Evolutionary conservation across 2,329 filamentous ascomycete species (phyloP).

Genomic region (Knufia petricola): DNA sequence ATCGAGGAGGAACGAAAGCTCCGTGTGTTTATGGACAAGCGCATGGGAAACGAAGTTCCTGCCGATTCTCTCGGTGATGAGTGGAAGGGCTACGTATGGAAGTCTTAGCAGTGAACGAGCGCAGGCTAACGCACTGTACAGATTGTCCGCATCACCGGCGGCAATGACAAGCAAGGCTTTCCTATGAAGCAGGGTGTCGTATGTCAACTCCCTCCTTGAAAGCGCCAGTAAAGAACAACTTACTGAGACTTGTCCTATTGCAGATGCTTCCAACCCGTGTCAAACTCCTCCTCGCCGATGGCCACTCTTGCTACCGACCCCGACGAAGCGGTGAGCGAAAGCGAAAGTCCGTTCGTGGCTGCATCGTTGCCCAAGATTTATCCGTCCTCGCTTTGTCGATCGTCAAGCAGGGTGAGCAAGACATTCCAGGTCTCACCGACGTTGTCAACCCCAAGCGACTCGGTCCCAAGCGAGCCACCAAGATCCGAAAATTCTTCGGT

Average conservation of each 20-base stretch:
- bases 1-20: constrained; percentile 99
- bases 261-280: constrained; percentile 94
- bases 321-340: constrained; percentile 98
- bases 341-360: constrained; percentile 97
- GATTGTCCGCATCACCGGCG: constrained; percentile 66
- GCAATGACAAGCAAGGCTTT: constrained; percentile 99
- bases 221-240: constrained; percentile 20
- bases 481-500: constrained; percentile 99
- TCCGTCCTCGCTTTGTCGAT: constrained; percentile 88
- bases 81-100: constrained; percentile 99
- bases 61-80: constrained; percentile 95
- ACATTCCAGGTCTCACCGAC: constrained; percentile 95
- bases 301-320: constrained; percentile 98
- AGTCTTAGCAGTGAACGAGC: constrained; percentile 14
- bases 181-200: constrained; percentile 99
- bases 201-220: constrained; percentile 29
- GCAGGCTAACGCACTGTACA: constrained; percentile 16
- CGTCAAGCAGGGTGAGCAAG: constrained; percentile 94
- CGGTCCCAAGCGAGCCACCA: constrained; percentile 98
- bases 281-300: constrained; percentile 86
- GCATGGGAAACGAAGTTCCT: constrained; percentile 65
- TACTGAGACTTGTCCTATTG: constrained; percentile 23
- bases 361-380: constrained; percentile 94
- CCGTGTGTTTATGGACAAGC: constrained; percentile 97
- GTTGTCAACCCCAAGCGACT: constrained; percentile 98